Evolutionary conservation across 257 asterid species (phyloP).

Genomic region (Capsicum pubescens): DNA sequence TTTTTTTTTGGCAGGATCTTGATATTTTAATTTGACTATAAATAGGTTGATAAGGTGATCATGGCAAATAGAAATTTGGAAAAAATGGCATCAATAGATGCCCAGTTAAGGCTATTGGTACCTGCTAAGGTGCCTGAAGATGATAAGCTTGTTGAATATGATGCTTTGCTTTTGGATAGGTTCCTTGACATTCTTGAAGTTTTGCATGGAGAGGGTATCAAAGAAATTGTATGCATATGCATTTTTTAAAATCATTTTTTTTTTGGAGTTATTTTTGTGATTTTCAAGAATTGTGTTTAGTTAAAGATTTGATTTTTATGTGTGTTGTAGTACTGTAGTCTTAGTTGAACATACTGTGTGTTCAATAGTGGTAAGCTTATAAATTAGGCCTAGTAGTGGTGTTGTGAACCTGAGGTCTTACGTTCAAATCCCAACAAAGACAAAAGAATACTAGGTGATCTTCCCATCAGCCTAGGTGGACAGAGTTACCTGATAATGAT

Average conservation of each 20-base stretch:
- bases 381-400: too few species aligned
- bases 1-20: conserved; percentile 34
- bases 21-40: conserved; percentile 17
- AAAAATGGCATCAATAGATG: conserved; percentile 60
- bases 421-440: too few species aligned
- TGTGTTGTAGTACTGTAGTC: not conserved
- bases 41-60: conserved; percentile 16
- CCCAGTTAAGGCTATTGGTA: conserved; percentile 53
- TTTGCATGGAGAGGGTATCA: conserved; percentile 56
- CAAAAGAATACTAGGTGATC: too few species aligned
- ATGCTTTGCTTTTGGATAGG: conserved; percentile 57
- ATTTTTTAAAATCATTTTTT: not conserved
- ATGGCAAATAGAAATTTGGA: conserved; percentile 49
- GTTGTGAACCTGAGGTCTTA: too few species aligned
- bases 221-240: conserved; percentile 45
- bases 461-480: too few species aligned
- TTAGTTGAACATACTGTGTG: too few species aligned
- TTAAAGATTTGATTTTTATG: conserved; percentile 12
- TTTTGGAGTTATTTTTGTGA: not conserved
- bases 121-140: conserved; percentile 56
- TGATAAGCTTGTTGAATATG: conserved; percentile 62
- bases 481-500: too few species aligned
- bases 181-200: conserved; percentile 59
- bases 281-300: not conserved
- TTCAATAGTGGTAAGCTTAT: too few species aligned